These are phyloP conservation scores for Quercus bicolor DNA, from an alignment of 306 rosid species.

Conservation along the genomic window DNA sequence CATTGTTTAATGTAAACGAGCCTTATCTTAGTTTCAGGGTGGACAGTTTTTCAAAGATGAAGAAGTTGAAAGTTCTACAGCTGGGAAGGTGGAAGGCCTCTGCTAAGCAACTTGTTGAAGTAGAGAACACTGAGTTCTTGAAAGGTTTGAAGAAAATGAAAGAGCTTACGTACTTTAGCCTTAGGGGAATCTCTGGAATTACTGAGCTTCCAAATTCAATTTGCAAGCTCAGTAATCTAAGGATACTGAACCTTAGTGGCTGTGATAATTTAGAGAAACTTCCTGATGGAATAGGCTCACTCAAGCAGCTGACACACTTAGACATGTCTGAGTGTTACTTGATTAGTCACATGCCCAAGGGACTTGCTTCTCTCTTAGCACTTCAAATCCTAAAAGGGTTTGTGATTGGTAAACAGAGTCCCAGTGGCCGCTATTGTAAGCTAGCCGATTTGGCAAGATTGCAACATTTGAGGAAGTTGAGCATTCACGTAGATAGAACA, in stretches of 20 bases:
- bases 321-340: slow-evolving; percentile 26
- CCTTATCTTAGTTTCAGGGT: not conserved
- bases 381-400: slow-evolving; percentile 23
- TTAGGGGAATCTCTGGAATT: slow-evolving; percentile 18
- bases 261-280: slow-evolving; percentile 19
- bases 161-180: slow-evolving; percentile 3
- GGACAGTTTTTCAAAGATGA: slow-evolving; percentile 25
- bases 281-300: slow-evolving; percentile 22
- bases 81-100: slow-evolving; percentile 22
- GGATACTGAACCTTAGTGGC: slow-evolving; percentile 21
- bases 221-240: slow-evolving; percentile 13
- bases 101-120: not conserved
- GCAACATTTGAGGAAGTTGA: slow-evolving; percentile 4
- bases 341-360: slow-evolving; percentile 21
- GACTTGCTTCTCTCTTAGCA: not conserved
- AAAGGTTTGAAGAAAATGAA: slow-evolving; percentile 24
- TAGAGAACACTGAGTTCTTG: slow-evolving; percentile 13
- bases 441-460: not conserved
- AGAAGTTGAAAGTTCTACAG: not conserved
- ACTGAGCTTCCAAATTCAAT: slow-evolving; percentile 19
- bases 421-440: not conserved
- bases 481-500: slow-evolving; percentile 1
- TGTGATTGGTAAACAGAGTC: not conserved
- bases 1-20: slow-evolving; percentile 26
- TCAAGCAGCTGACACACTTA: slow-evolving; percentile 10